phyloP scores from a whole-genome alignment of 2,329 filamentous ascomycete genomes.

The Tothia fuscella region DNA sequence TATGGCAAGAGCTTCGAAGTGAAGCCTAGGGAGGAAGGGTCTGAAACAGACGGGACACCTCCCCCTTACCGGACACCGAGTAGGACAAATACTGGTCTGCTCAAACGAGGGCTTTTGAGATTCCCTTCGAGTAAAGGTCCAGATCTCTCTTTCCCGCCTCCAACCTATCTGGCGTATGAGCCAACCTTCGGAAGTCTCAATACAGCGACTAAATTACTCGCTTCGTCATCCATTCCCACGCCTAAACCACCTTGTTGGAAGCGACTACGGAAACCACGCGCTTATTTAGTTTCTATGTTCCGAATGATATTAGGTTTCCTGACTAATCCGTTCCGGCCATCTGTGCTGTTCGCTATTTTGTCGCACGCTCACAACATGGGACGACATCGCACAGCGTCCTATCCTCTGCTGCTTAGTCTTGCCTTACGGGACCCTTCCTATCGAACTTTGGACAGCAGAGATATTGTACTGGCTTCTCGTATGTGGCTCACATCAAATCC shows the following conservation, averaged over 20 bases:
- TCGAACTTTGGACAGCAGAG: background rate
- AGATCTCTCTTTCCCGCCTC: background rate
- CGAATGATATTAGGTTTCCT: background rate
- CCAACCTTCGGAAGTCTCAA: slow-evolving; percentile 1
- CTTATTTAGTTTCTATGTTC: no score
- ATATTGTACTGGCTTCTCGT: slow-evolving; percentile 6
- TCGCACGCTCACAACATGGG: background rate
- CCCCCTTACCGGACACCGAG: background rate
- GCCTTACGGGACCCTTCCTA: slow-evolving; percentile 1
- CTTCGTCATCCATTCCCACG: background rate
- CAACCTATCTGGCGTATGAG: slow-evolving; percentile 1
- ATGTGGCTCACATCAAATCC: background rate
- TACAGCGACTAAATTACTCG: slow-evolving; percentile 3
- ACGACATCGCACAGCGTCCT: background rate
- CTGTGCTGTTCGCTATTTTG: slow-evolving; percentile 1
- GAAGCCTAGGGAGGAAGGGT: background rate
- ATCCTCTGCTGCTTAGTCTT: background rate
- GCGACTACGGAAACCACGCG: no score
- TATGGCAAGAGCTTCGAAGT: background rate
- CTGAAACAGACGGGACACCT: background rate
- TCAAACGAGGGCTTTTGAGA: background rate
- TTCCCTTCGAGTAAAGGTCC: background rate
- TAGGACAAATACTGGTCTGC: slow-evolving; percentile 3
- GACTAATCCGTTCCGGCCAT: slow-evolving; percentile 2
- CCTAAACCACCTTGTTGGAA: background rate